Evolutionary conservation across 2,329 filamentous ascomycete genomes (phyloP).

Genomic region (Scedosporium dehoogii): DNA sequence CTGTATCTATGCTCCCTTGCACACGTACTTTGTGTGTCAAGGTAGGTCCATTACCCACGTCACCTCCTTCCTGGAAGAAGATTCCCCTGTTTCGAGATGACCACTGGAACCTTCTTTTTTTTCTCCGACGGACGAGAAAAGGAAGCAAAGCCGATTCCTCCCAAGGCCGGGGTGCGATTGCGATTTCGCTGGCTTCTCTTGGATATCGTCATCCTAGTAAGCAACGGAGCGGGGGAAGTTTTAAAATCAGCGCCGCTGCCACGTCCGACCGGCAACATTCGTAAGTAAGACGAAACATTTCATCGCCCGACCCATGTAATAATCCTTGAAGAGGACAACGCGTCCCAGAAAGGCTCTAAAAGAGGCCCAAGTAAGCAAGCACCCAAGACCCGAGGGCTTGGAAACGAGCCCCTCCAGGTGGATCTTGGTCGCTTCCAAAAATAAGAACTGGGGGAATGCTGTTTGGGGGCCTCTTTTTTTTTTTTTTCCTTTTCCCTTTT

Average conservation of each 20-base stretch:
- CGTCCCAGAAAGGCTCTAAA: neutral
- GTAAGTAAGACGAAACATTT: neutral
- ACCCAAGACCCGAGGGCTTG: neutral
- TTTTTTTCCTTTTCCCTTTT: neutral
- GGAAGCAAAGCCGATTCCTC: too few relatives aligned
- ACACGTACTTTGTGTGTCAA: too few relatives aligned
- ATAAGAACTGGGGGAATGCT: neutral
- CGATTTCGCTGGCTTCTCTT: neutral
- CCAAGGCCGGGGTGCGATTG: too few relatives aligned
- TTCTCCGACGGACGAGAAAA: too few relatives aligned
- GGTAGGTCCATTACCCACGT: too few relatives aligned
- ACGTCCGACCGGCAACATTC: neutral
- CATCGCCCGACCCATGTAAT: neutral
- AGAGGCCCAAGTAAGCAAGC: neutral
- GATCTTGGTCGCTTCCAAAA: neutral
- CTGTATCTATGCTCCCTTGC: too few relatives aligned
- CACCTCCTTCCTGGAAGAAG: too few relatives aligned
- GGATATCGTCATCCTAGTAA: neutral
- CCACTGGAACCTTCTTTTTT: too few relatives aligned
- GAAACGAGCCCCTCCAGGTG: neutral
- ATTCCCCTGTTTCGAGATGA: too few relatives aligned
- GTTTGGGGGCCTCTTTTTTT: neutral
- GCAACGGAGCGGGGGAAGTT: neutral
- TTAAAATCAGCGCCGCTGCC: neutral
- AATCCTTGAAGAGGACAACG: neutral